A percentile compares a stretch with the other conserved stretches of the same genome.
phyloP scores from a whole-genome alignment of 1,284 basidiomycete genomes.

The Tremellales sp. region DNA sequence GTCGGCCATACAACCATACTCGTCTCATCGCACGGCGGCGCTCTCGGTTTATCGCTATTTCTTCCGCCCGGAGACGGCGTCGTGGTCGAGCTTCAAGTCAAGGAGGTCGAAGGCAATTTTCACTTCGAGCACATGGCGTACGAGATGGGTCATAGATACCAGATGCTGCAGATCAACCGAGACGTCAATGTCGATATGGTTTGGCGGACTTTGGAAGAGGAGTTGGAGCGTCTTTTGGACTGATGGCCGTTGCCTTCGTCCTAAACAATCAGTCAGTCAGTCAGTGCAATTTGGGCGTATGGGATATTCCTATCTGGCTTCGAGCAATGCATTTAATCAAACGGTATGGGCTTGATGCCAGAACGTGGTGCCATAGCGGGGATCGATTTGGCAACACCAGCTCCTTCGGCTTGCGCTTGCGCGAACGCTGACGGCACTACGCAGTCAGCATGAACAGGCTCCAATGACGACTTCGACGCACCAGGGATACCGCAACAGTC shows the following conservation, averaged over 20 bases:
- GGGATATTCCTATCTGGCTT: neutral
- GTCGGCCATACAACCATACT: constrained; percentile 38
- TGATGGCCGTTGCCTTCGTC: neutral
- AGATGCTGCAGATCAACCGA: constrained; percentile 15
- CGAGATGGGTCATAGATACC: constrained; percentile 30
- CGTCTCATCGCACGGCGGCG: constrained; percentile 40
- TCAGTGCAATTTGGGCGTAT: neutral
- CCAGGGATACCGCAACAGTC: constrained; percentile 86
- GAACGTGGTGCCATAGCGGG: constrained; percentile 50
- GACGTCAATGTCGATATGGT: constrained; percentile 31
- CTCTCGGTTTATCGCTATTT: constrained; percentile 40
- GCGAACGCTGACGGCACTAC: constrained; percentile 73
- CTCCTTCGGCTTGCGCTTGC: constrained; percentile 57
- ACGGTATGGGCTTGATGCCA: constrained; percentile 74
- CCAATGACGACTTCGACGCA: constrained; percentile 13
- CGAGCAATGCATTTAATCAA: constrained; percentile 48
- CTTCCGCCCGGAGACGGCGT: constrained; percentile 30
- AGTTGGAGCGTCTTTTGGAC: neutral
- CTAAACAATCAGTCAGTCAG: constrained; percentile 5
- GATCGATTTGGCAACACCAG: constrained; percentile 39
- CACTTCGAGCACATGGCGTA: constrained; percentile 45
- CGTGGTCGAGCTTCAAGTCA: constrained; percentile 38
- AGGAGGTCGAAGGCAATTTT: constrained; percentile 23
- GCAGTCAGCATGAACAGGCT: neutral
- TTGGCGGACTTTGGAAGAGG: constrained; percentile 16